Base-by-base conservation (phyloP, 2,329 filamentous ascomycete species). In the Colletotrichum sublineola region DNA sequence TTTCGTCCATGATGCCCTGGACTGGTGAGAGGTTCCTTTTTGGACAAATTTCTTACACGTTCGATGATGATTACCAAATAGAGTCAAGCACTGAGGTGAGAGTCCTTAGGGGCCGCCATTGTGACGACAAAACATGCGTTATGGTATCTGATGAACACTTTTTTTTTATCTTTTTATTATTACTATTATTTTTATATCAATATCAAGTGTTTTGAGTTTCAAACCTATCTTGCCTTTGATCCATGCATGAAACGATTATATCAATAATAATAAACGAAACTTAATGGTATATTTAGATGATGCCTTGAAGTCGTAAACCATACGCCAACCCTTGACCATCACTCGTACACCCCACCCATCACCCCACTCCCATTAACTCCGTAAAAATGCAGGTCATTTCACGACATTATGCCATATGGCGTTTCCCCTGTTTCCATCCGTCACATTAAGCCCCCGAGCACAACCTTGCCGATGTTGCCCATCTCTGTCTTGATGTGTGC, bases 71-170 rank as follows among this genome's bases (percentile, higher is more conserved):
- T 90, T 90, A 92, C 87, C 88, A 92, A 60, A 70, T 95, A 97
- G 95, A 98, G 95, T 98, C 95, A 98, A 98, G 95, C 95, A 94
- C 95, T 93, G 94, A 97, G 90, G 89, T 71, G 65, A 74, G 71
- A 73, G 68, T 68, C 72, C 72, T 73, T 66, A 75, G 72, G 61
- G 74, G 67, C 72, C 79, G 66, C 74, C 74, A 66, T 64, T 75
- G 68, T 74, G 74, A 74, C 71, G 74, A 75, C 74, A 74, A 74
- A 75, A 74, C 77, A 86, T 79, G 84, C 83, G 82, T 85, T 85
- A 84, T 84, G 82, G 82, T 84, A 82, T 84, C 84, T 86, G 84
- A 86, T 82, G 80, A 81, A 84, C 79, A 74, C 20, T 40, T 38
- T 74, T 74, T 31, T 3, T 9, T 58, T 53, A 24, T 68, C 65